Evolutionary conservation across 306 rosid genomes (phyloP).

Genomic region (Cicer bijugum): DNA sequence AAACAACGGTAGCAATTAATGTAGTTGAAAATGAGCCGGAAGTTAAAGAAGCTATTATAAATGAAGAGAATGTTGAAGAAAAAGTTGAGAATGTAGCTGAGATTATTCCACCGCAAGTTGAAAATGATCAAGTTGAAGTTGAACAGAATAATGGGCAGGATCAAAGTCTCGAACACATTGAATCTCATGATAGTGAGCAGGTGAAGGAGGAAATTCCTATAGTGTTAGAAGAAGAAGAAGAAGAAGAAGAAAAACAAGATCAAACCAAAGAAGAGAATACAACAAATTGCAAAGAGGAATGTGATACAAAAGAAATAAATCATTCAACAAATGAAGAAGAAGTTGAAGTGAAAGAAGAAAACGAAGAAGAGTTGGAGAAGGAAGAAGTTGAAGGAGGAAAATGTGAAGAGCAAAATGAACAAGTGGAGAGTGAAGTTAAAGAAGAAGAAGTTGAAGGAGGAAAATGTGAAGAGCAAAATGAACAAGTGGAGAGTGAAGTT

Average conservation of each 20-base stretch:
- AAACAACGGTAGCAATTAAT: not conserved
- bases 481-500: conserved; percentile 31
- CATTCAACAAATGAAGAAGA: conserved; percentile 43
- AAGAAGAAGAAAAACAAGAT: conserved; percentile 27
- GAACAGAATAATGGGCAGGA: conserved; percentile 16
- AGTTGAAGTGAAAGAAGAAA: conserved; percentile 44
- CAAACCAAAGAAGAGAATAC: conserved; percentile 29
- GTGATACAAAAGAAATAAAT: conserved; percentile 28
- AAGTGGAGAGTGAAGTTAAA: conserved; percentile 31
- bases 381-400: conserved; percentile 42
- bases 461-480: conserved; percentile 40
- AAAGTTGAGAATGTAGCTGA: conserved; percentile 39
- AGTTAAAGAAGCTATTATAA: conserved; percentile 36
- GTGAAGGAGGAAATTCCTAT: conserved; percentile 41
- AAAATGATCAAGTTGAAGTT: conserved; percentile 13
- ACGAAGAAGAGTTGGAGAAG: conserved; percentile 38
- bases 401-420: conserved; percentile 40
- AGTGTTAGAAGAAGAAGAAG: conserved; percentile 41
- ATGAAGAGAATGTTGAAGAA: conserved; percentile 31
- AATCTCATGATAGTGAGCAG: conserved; percentile 35
- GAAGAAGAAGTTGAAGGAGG: conserved; percentile 44
- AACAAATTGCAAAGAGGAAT: conserved; percentile 36
- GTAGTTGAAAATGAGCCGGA: conserved; percentile 41
- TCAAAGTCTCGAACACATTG: conserved; percentile 35
- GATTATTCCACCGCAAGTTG: not conserved